These are phyloP conservation scores for Candida insectorum DNA, from an alignment of 805 yeast species.

Conservation along the genomic window DNA sequence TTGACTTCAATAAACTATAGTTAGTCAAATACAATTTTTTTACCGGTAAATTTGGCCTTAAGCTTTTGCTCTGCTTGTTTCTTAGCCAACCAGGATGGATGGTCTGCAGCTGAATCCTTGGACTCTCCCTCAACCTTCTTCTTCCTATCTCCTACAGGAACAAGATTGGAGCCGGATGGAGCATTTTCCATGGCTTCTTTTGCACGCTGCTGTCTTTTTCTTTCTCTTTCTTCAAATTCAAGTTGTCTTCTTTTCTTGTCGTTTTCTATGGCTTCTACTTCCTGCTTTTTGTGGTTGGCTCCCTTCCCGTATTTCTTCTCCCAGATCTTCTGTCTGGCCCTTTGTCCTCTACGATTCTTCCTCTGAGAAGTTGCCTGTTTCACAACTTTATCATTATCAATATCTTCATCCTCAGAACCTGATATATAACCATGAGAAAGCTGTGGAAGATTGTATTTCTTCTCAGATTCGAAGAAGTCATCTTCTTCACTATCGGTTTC, in stretches of 20 bases:
- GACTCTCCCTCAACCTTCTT: slow-evolving; percentile 9
- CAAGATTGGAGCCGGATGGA: slow-evolving; percentile 39
- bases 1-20: slow-evolving; percentile 20
- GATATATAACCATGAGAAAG: slow-evolving; percentile 80
- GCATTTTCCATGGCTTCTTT: slow-evolving; percentile 18
- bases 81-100: slow-evolving; percentile 99
- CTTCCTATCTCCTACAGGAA: slow-evolving; percentile 37
- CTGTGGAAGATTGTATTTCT: slow-evolving; percentile 53
- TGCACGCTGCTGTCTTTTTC: slow-evolving; percentile 59
- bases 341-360: slow-evolving; percentile 92
- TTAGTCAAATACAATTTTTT: slow-evolving; percentile 72
- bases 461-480: slow-evolving; percentile 29
- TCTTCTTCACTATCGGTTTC: slow-evolving; percentile 27
- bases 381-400: slow-evolving; percentile 46
- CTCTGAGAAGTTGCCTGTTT: slow-evolving; percentile 54
- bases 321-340: slow-evolving; percentile 97
- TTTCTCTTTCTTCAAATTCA: slow-evolving; percentile 72
- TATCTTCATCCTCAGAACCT: slow-evolving; percentile 63
- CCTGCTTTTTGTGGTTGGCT: slow-evolving; percentile 81
- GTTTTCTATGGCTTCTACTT: slow-evolving; percentile 49
- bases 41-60: slow-evolving; percentile 74
- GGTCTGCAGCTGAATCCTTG: slow-evolving; percentile 37
- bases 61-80: slow-evolving; percentile 64
- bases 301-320: slow-evolving; percentile 78
- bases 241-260: slow-evolving; percentile 57